phyloP scores from a whole-genome alignment of 176 grass and related monocot species.

The Tillandsia leiboldiana region DNA sequence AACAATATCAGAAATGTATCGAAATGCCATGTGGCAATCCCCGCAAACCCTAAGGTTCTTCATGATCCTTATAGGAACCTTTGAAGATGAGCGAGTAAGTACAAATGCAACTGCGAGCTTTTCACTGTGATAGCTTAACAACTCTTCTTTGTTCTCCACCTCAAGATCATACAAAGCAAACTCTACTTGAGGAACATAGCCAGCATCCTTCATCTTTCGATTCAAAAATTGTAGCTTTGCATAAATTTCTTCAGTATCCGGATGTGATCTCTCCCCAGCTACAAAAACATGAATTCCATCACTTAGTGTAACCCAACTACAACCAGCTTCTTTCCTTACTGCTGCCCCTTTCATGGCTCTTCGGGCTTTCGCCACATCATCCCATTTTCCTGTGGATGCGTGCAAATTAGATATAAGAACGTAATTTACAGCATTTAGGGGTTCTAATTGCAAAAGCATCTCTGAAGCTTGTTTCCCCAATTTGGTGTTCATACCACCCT shows the following conservation, averaged over 20 bases:
- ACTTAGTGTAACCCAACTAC: slow-evolving; percentile 64
- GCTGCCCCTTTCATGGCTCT: slow-evolving; percentile 29
- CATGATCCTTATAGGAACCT: slow-evolving; percentile 60
- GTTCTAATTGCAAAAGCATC: slow-evolving; percentile 73
- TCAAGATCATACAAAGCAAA: slow-evolving; percentile 60
- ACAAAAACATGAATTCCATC: slow-evolving; percentile 66
- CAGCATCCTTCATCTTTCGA: slow-evolving; percentile 48
- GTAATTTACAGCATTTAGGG: slow-evolving; percentile 79
- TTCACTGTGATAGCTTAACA: slow-evolving; percentile 66
- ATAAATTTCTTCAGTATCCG: slow-evolving; percentile 65
- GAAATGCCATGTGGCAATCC: slow-evolving; percentile 66
- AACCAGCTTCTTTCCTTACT: slow-evolving; percentile 64
- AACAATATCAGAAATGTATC: slow-evolving; percentile 65
- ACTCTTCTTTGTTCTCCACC: slow-evolving; percentile 60
- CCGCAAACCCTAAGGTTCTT: slow-evolving; percentile 71
- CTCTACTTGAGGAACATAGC: slow-evolving; percentile 52
- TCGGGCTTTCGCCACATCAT: slow-evolving; percentile 57
- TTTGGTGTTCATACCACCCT: slow-evolving; percentile 39
- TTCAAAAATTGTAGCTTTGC: slow-evolving; percentile 46
- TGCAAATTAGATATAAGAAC: slow-evolving; percentile 64
- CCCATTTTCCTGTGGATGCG: slow-evolving; percentile 66
- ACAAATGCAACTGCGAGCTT: slow-evolving; percentile 74
- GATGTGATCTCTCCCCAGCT: slow-evolving; percentile 70
- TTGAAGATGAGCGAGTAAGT: slow-evolving; percentile 42
- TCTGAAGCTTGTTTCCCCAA: slow-evolving; percentile 53